phyloP scores from a whole-genome alignment of 306 rosid genomes.

The Cucurbita argyrosperma region DNA sequence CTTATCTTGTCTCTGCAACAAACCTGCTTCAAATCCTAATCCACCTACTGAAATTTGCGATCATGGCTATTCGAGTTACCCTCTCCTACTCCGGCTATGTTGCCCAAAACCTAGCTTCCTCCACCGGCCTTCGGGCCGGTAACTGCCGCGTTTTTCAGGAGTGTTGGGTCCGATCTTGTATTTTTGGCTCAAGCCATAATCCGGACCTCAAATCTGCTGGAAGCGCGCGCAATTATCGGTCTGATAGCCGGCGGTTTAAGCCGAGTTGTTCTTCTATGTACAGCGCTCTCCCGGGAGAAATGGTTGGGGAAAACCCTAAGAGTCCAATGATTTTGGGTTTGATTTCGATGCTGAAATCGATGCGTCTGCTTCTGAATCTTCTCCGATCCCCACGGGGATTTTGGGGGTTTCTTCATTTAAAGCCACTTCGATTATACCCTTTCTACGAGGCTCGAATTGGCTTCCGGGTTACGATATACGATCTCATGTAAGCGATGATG shows the following conservation, averaged over 20 bases:
- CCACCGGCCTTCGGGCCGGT: slow-evolving; percentile 44
- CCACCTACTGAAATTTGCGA: slow-evolving; percentile 15
- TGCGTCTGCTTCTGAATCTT: slow-evolving; percentile 33
- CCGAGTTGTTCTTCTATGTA: slow-evolving; percentile 18
- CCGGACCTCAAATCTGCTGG: slow-evolving; percentile 30
- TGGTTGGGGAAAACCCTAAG: slow-evolving; percentile 28
- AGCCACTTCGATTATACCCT: slow-evolving; percentile 42
- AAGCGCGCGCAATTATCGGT: slow-evolving; percentile 24
- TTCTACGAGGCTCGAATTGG: slow-evolving; percentile 63
- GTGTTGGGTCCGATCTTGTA: slow-evolving; percentile 43
- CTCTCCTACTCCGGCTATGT: slow-evolving; percentile 59
- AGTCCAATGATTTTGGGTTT: slow-evolving; percentile 49
- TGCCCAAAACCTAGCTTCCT: slow-evolving; percentile 60
- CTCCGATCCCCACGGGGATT: slow-evolving; percentile 20
- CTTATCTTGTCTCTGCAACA: slow-evolving; percentile 5
- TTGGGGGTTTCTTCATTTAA: slow-evolving; percentile 52
- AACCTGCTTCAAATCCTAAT: slow-evolving; percentile 33
- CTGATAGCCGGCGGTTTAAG: slow-evolving; percentile 18
- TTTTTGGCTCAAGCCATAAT: slow-evolving; percentile 37
- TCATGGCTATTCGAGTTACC: slow-evolving; percentile 76
- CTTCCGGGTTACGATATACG: slow-evolving; percentile 48
- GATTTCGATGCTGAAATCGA: slow-evolving; percentile 63
- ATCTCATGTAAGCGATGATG: slow-evolving; percentile 19
- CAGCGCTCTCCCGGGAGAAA: slow-evolving; percentile 42
- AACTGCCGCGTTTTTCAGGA: slow-evolving; percentile 51